Base-by-base conservation (phyloP, 257 asterid species). In the Fraxinus anomala region DNA sequence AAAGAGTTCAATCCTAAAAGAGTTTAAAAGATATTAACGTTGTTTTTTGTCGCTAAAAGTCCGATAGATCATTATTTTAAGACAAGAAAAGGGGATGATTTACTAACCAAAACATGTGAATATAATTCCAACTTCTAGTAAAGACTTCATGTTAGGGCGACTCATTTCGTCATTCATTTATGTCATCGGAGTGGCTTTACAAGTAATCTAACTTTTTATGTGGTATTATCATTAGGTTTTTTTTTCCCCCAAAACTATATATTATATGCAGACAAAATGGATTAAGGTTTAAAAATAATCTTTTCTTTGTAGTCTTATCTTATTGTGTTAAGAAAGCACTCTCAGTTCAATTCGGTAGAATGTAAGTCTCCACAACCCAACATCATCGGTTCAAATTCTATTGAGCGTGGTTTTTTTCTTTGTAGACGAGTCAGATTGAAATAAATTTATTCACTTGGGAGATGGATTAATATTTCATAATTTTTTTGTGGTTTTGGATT, bases 51-150 rank as follows among this genome's bases (percentile, higher is more conserved):
- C 77, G 37, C 61, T 61, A 68, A 61, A 77, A 77, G 77, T 69
- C 61, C 51, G 16, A 54, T 11, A 59, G 59, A 26, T 72, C 73
- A 5, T 24, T 30, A 30, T 42, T 73, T 63, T 28, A 16, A 68
- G 72, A 67, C 75, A 69, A 1, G 23, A 51, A 56, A 79, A 51
- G 31, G 78, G 61, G 17, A 16, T 61, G 69, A 49, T 74, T 77
- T 28, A n/a, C 34, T 40, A 21, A 19, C 28, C 59, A 76, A 12
- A 80, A 66, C 82, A 56, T 68, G 78, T 77, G 82, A 44, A 40
- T 73, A 49, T 4, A 78, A 77, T 80, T 83, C 82, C 39, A 42
- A 33, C 44, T 83, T 68, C 59, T 44, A 33, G 14, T 34, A 33
- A 76, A 67, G 74, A 21, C 44, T 42, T 73, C 72, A 21, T 72